Evolutionary conservation across 1,284 basidiomycete genomes (phyloP).

Genomic region (Xerocomus amazonicus): DNA sequence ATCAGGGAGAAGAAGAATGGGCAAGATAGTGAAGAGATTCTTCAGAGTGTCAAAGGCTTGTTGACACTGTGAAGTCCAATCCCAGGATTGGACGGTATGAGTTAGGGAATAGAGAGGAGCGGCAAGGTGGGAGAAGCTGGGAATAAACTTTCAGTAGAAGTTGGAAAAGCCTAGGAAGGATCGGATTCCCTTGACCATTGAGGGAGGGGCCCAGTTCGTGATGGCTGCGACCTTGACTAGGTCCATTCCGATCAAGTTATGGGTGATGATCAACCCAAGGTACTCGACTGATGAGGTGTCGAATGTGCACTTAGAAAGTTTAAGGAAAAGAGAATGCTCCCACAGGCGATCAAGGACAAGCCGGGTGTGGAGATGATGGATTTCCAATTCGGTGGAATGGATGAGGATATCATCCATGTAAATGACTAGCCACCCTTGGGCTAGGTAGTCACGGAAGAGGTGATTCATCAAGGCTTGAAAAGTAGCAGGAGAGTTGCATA

Average conservation of each 20-base stretch:
- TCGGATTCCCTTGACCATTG: too few relatives aligned
- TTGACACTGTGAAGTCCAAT: neutral
- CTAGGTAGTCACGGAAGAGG: too few relatives aligned
- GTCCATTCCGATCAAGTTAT: neutral
- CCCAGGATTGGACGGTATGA: neutral
- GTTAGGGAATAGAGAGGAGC: neutral
- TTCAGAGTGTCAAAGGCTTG: neutral
- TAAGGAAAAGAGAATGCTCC: too few relatives aligned
- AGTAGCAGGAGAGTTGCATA: too few relatives aligned
- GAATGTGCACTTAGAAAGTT: neutral
- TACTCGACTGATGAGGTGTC: neutral
- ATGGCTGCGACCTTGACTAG: neutral
- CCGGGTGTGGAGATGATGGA: too few relatives aligned
- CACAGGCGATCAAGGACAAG: too few relatives aligned
- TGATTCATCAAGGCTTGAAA: too few relatives aligned
- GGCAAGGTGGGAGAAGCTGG: neutral
- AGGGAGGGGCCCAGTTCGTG: too few relatives aligned
- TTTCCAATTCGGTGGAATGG: too few relatives aligned
- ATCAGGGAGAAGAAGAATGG: neutral
- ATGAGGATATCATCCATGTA: too few relatives aligned
- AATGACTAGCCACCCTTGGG: too few relatives aligned
- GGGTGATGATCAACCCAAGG: neutral
- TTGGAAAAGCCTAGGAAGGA: neutral
- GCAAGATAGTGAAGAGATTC: neutral
- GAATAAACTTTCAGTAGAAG: constrained; percentile 1